A percentile compares a stretch with the other conserved stretches of the same genome.
Conservation (phyloP, 1,139 yeast species). For the Magnusiomyces paraingens region DNA sequence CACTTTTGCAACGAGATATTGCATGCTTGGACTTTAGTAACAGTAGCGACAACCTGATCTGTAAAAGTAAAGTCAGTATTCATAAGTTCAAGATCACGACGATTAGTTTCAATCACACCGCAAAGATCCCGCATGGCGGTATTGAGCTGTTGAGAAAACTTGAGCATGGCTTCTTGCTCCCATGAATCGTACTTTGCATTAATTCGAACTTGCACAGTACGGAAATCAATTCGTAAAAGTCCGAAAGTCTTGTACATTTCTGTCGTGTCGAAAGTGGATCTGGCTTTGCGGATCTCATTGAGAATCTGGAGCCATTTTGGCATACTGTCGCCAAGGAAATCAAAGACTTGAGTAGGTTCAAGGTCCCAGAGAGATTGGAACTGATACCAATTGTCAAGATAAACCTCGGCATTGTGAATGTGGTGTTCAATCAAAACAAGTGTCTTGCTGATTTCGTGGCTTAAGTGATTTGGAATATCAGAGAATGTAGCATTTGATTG, state of each 20-base stretch:
- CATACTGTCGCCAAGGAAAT: constrained; percentile 35
- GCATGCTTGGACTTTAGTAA: constrained; percentile 34
- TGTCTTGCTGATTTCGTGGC: constrained; percentile 17
- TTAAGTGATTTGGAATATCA: constrained; percentile 18
- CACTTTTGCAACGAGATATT: constrained; percentile 29
- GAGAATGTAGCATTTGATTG: constrained; percentile 15
- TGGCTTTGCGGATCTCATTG: constrained; percentile 41
- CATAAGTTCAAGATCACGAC: constrained; percentile 34
- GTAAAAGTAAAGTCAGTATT: constrained; percentile 36
- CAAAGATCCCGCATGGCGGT: constrained; percentile 29
- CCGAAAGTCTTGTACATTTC: constrained; percentile 41
- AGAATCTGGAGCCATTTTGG: constrained; percentile 45
- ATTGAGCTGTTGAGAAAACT: constrained; percentile 40
- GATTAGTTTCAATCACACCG: constrained; percentile 27
- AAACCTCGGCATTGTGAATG: constrained; percentile 32
- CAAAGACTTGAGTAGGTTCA: constrained; percentile 34
- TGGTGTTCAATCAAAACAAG: constrained; percentile 22
- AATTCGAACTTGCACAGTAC: constrained; percentile 50
- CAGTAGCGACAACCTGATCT: constrained; percentile 33
- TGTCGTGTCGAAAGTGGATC: constrained; percentile 49
- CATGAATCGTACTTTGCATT: constrained; percentile 52
- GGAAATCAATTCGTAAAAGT: constrained; percentile 38
- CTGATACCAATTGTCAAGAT: constrained; percentile 47
- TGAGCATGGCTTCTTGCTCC: constrained; percentile 44
- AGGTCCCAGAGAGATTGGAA: constrained; percentile 59